Evolutionary conservation across 257 asterid species (phyloP).

Genomic region (Ehretia macrophylla): DNA sequence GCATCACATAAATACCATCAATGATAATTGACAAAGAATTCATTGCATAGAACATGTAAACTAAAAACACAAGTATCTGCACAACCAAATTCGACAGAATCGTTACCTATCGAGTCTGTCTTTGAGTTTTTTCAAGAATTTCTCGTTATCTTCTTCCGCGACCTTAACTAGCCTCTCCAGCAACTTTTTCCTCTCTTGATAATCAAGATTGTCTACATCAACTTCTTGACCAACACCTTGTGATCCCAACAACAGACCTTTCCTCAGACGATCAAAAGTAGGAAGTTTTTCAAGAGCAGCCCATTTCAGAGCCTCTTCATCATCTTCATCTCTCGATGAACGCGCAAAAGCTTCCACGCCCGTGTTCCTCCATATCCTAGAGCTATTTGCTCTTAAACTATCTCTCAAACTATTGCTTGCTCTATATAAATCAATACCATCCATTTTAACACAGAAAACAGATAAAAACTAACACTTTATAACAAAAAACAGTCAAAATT

Average conservation of each 20-base stretch:
- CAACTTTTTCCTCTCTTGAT: conserved; percentile 28
- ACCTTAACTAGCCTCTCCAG: conserved; percentile 17
- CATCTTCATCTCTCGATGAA: conserved; percentile 33
- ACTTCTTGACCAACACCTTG: conserved; percentile 39
- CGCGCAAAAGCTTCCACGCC: conserved; percentile 20
- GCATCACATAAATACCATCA: not conserved
- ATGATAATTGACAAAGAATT: not conserved
- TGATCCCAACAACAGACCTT: conserved; percentile 33
- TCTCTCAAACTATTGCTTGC: conserved; percentile 4
- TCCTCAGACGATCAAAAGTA: conserved; percentile 44
- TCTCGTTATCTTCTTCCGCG: conserved; percentile 26
- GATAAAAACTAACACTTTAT: not conserved
- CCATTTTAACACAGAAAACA: not conserved
- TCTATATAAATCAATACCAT: not conserved
- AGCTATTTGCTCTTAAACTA: conserved; percentile 20
- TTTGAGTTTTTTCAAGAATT: conserved; percentile 21
- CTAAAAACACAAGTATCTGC: too few relatives aligned
- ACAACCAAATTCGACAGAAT: too few relatives aligned
- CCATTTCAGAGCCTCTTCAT: conserved; percentile 49
- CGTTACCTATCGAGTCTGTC: conserved; percentile 22
- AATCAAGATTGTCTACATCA: conserved; percentile 43
- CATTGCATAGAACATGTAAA: not conserved
- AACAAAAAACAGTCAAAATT: too few relatives aligned
- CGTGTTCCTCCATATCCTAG: conserved; percentile 16
- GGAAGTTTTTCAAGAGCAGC: conserved; percentile 49